A percentile compares a stretch with the other conserved stretches of the same genome.
phyloP scores from a whole-genome alignment of 108 stramenopile species.

The Schizochytrium sp. region DNA sequence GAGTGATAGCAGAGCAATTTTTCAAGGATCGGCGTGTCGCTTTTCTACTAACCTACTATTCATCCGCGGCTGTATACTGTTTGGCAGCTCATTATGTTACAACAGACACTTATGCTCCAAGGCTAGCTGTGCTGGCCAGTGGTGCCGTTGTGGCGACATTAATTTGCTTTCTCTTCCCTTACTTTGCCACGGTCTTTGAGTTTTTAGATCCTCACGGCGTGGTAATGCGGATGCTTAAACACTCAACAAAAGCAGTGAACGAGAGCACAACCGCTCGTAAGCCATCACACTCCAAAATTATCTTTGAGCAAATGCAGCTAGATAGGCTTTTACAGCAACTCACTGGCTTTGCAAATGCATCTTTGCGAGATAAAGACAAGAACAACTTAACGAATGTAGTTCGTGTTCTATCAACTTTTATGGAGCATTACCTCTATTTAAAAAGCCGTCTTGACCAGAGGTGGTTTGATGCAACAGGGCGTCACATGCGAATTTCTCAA shows the following conservation, averaged over 20 bases:
- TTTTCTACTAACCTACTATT: background rate
- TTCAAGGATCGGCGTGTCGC: constrained; percentile 21
- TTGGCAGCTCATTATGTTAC: background rate
- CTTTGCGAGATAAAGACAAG: constrained; percentile 45
- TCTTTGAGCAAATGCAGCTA: background rate
- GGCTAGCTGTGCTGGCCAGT: background rate
- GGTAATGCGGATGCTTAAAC: constrained; percentile 29
- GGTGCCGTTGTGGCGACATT: background rate
- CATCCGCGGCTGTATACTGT: background rate
- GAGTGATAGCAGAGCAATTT: constrained; percentile 46
- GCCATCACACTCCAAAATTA: background rate
- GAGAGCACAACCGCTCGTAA: background rate
- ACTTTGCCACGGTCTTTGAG: constrained; percentile 43
- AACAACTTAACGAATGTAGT: constrained; percentile 42
- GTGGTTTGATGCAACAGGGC: constrained; percentile 42
- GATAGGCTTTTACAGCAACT: constrained; percentile 14
- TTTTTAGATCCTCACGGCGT: constrained; percentile 51
- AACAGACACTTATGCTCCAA: background rate
- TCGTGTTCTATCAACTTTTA: constrained; percentile 6
- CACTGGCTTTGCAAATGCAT: constrained; percentile 17
- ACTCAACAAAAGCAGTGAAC: background rate
- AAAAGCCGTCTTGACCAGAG: background rate
- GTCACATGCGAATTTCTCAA: constrained; percentile 23
- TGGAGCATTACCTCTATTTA: background rate
- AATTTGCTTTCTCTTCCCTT: background rate